Conservation (phyloP, 352 stramenopile genomes). For the Phytophthora pseudosyringae region DNA sequence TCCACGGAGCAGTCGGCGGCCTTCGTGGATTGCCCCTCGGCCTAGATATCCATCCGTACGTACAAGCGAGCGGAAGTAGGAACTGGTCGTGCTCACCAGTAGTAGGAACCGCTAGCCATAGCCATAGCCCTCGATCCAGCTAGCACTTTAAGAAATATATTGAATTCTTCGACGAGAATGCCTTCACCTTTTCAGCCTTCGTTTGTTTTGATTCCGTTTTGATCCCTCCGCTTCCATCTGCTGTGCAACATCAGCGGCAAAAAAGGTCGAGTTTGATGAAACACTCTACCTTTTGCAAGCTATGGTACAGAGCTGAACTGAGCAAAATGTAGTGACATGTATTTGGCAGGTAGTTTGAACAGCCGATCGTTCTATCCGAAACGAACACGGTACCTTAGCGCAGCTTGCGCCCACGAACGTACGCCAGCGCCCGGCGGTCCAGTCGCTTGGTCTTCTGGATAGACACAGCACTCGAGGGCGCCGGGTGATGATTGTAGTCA, state of each 20-base stretch:
- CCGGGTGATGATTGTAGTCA: constrained; percentile 75
- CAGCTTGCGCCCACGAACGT: constrained; percentile 75
- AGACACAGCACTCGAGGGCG: constrained; percentile 60
- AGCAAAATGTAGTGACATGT: neutral
- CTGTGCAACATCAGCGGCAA: too few relatives aligned
- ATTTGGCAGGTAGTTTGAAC: too few relatives aligned
- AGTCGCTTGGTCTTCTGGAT: constrained; percentile 85
- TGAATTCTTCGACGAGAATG: too few relatives aligned
- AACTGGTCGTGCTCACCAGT: neutral
- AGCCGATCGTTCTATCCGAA: neutral
- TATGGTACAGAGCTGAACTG: too few relatives aligned
- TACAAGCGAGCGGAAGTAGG: neutral
- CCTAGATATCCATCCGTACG: neutral
- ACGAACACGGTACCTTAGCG: constrained; percentile 37
- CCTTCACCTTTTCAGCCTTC: too few relatives aligned
- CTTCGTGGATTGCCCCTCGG: constrained; percentile 36
- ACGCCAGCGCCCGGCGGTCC: constrained; percentile 76
- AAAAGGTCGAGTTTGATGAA: too few relatives aligned
- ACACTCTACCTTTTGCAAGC: too few relatives aligned
- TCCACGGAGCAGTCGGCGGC: constrained; percentile 31
- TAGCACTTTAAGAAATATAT: neutral
- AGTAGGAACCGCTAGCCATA: neutral
- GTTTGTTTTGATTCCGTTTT: too few relatives aligned
- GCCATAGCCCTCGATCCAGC: neutral
- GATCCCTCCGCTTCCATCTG: too few relatives aligned